phyloP scores from a whole-genome alignment of 2,329 filamentous ascomycete genomes.

The Sporothrix brasiliensis region DNA sequence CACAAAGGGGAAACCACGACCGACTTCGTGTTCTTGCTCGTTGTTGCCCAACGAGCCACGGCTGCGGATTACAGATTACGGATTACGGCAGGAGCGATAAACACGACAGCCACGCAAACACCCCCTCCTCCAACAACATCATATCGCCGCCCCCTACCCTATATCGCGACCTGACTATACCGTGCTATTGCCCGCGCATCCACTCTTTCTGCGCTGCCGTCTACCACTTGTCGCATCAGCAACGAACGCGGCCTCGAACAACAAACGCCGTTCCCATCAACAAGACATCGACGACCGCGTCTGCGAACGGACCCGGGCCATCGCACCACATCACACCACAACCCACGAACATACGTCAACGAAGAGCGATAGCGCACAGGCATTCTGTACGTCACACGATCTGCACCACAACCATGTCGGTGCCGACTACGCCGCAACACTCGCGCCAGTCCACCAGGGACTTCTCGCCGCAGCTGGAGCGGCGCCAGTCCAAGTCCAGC shows the following conservation, averaged over 20 bases:
- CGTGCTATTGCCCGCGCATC: slow-evolving; percentile 30
- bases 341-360: background rate
- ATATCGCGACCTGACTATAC: slow-evolving; percentile 32
- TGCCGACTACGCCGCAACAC: slow-evolving; percentile 61
- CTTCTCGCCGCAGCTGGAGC: slow-evolving; percentile 51
- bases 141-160: slow-evolving; percentile 25
- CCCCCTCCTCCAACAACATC: slow-evolving; percentile 10
- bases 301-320: background rate
- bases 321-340: background rate
- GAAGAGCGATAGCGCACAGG: background rate
- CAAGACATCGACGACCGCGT: background rate
- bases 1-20: slow-evolving; percentile 4
- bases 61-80: slow-evolving; percentile 2
- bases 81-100: background rate
- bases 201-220: slow-evolving; percentile 23
- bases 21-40: slow-evolving; percentile 23
- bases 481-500: slow-evolving; percentile 54
- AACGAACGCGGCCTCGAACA: slow-evolving; percentile 26
- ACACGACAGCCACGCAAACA: slow-evolving; percentile 6
- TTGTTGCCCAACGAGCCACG: slow-evolving; percentile 27
- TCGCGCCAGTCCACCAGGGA: slow-evolving; percentile 63
- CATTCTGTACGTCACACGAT: background rate
- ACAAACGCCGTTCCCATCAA: background rate
- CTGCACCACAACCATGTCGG: slow-evolving; percentile 36
- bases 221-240: slow-evolving; percentile 32